Base-by-base conservation (phyloP, 2,329 filamentous ascomycete species). In the Fusarium xyrophilum region DNA sequence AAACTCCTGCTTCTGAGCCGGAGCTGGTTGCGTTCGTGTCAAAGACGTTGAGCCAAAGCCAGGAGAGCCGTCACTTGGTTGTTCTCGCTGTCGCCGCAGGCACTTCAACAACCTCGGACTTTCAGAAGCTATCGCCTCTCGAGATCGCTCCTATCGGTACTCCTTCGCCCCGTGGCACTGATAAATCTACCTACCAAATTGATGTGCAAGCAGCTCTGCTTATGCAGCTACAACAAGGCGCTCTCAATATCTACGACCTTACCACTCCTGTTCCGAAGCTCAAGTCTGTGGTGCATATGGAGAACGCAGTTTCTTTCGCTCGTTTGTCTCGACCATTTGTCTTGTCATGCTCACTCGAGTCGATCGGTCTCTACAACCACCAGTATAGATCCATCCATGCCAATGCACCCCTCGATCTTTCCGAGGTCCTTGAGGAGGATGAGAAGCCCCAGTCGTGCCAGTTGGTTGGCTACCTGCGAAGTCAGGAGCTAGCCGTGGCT, bases 251-350 rank as follows among this genome's bases (percentile, higher is more conserved):
- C 5, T 92, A 89, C 75, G 88, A 92, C 65, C 79, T 93, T 35
- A 86, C 85, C 19, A 83, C 84, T 17, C 86, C 86, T 19, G 80
- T 90, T 10, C 90, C 90, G 0, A 88, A 85, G 68, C 76, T 89
- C 28, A 83, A 84, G 57, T 88, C 88, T 17, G 81, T 79, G 17
- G 80, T 90, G 28, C 78, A 82, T 9, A 79, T 85, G 40, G 78
- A 83, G 8, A 83, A 80, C 3, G 81, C 88, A 5, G 81, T 82
- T 23, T 90, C 89, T 4, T 92, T 93, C 72, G 75, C 90, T 10
- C 85, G 89, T 10, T 80, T 93, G 1, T 91, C 90, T 11, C 86
- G 85, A 59, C 88, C 90, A 11, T 87, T 90, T 7, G 77, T 92
- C 2, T 82, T 94, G 44, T 84, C 87, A 3, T 82, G 86, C n/a